Evolutionary conservation across 768 basidiomycete genomes (phyloP).

Genomic region (Auricularia heimuer): DNA sequence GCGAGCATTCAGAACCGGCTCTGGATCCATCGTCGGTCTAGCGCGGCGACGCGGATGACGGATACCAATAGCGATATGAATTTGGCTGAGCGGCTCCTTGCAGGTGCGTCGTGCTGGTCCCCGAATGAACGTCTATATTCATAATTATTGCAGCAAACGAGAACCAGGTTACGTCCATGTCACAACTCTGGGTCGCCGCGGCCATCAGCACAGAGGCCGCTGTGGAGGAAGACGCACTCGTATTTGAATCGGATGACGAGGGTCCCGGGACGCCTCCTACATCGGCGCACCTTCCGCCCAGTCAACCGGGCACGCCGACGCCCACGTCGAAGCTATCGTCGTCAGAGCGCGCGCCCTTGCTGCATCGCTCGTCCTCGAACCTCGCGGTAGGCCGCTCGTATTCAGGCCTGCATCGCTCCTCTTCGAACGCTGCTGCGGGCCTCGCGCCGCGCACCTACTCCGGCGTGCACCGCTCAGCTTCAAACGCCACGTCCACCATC

Average conservation of each 20-base stretch:
- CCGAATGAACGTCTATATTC: no score
- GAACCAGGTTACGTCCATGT: conserved; percentile 87
- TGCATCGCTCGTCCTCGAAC: background rate
- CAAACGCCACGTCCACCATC: background rate
- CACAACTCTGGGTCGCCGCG: conserved; percentile 97
- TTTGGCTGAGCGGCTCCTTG: conserved; percentile 66
- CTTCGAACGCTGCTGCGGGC: background rate
- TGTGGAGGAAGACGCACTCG: background rate
- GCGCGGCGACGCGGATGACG: background rate
- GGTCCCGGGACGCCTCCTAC: background rate
- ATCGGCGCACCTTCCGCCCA: background rate
- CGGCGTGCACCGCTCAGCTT: background rate
- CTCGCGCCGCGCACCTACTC: background rate
- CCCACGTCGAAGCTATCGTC: background rate
- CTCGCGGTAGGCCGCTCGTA: no score
- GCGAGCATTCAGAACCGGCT: background rate
- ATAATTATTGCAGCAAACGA: conserved; percentile 74
- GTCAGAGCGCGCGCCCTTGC: background rate
- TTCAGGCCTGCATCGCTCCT: no score
- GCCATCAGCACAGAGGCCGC: conserved; percentile 51
- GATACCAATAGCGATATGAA: conserved; percentile 41
- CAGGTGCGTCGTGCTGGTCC: no score
- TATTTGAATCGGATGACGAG: background rate
- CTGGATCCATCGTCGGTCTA: background rate
- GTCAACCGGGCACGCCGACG: background rate